Base-by-base conservation (phyloP, 2,329 filamentous ascomycete genomes). In the Chalaropsis thielavioides region DNA sequence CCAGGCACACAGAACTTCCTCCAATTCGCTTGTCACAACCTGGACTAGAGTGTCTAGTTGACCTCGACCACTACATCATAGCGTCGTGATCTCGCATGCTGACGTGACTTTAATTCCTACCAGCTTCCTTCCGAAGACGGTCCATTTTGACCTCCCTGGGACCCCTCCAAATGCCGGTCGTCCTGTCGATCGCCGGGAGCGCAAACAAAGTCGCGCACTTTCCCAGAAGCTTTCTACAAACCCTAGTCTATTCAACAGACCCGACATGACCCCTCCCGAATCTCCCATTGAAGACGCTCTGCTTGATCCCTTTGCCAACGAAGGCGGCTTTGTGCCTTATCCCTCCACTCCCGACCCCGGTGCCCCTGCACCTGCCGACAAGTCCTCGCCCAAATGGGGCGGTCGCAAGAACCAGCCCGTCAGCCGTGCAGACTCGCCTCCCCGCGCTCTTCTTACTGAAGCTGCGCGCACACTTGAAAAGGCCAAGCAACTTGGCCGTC, bases 111-210 rank as follows among this genome's bases (percentile, higher is more conserved):
- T n/a, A 35, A 27, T 43, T 43, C 5, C 17, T 3, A 35, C 11
- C 72, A 96, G 92, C 66, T 96, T 96, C 73, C 83, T 96, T 43
- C 92, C 92, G 41, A 92, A 95, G 74, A 97, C 92, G 49, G 81
- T 96, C 71, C 86, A 95, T 74, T 97, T 97, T 74, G 86, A 86
- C 70, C 80, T 89, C 65, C 83, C 83, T 11, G 79, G 80, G 46
- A 80, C 79, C 40, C 77, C 78, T 62, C 76, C 74, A 66, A 76
- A 72, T 67, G 73, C 70, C 69, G 73, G 73, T 62, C 69, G 71
- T 68, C 59, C 69, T 68, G 70, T 69, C 68, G 71, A 64, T 65
- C 71, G 68, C 68, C 71, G 41, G 66, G 70, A 67, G 70, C 69
- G 68, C 67, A 67, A 40, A 65, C 70, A 70, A 70, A 64, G 70